These are phyloP conservation scores for Mycena capillaripes DNA, from an alignment of 768 basidiomycete genomes.

Conservation along the genomic window DNA sequence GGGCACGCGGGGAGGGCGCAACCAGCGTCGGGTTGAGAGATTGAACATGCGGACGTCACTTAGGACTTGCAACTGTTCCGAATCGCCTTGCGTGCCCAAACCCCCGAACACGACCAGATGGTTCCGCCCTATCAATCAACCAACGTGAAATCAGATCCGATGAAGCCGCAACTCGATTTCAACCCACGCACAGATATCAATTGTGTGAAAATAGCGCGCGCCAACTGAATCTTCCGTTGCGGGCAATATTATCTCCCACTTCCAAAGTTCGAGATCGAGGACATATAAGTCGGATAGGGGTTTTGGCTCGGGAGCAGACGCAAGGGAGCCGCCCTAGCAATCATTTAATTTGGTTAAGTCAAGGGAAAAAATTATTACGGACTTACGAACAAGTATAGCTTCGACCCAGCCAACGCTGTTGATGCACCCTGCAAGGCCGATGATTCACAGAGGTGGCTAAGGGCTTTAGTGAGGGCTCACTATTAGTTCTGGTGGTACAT, in stretches of 20 bases:
- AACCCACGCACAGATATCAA: slow-evolving; percentile 34
- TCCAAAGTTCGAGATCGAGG: slow-evolving; percentile 36
- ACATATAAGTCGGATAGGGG: slow-evolving; percentile 26
- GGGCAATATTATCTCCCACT: slow-evolving; percentile 32
- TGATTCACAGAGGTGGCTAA: background rate
- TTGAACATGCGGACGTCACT: slow-evolving; percentile 33
- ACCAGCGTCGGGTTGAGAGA: slow-evolving; percentile 26
- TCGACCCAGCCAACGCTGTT: slow-evolving; percentile 31
- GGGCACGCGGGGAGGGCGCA: slow-evolving; percentile 11
- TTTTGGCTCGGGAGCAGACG: slow-evolving; percentile 9
- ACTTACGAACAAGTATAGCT: slow-evolving; percentile 37
- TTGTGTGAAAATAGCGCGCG: slow-evolving; percentile 38
- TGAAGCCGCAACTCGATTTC: background rate
- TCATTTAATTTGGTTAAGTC: background rate
- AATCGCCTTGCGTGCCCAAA: slow-evolving; percentile 1
- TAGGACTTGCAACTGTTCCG: slow-evolving; percentile 17
- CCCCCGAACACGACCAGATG: slow-evolving; percentile 38
- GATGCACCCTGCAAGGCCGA: slow-evolving; percentile 30
- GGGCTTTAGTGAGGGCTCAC: background rate
- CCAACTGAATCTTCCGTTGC: slow-evolving; percentile 5
- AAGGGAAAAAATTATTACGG: background rate
- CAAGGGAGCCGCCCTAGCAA: slow-evolving; percentile 26
- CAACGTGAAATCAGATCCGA: background rate
- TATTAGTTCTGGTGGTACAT: slow-evolving; percentile 22
- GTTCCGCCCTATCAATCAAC: slow-evolving; percentile 34